Evolutionary conservation across 306 rosid species (phyloP).

Genomic region (Lupinus albus): DNA sequence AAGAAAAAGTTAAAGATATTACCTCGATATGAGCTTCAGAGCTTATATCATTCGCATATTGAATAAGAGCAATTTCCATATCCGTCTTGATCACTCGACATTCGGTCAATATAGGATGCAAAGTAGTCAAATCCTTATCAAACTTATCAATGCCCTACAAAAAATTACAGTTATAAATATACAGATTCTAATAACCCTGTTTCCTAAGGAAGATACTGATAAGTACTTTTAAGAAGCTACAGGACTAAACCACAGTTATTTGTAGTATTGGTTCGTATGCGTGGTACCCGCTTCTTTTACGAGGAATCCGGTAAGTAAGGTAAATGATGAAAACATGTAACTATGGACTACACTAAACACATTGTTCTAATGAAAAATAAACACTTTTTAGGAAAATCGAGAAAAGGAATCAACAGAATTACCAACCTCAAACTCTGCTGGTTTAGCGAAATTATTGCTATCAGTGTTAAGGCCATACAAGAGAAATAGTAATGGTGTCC

Average conservation of each 20-base stretch:
- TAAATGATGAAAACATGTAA: no score
- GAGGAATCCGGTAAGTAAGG: no score
- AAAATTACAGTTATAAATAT: slow-evolving; percentile 27
- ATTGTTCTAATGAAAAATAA: slow-evolving; percentile 26
- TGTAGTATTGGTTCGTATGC: no score
- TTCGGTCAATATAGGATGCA: slow-evolving; percentile 89
- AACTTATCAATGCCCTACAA: slow-evolving; percentile 69
- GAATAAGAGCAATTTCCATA: slow-evolving; percentile 80
- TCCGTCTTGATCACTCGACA: slow-evolving; percentile 87
- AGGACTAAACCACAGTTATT: no score
- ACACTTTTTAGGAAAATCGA: neutral
- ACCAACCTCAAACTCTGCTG: slow-evolving; percentile 81
- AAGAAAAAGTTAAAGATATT: slow-evolving; percentile 30
- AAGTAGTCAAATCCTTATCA: slow-evolving; percentile 63
- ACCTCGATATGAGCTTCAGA: slow-evolving; percentile 95
- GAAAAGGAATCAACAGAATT: slow-evolving; percentile 15
- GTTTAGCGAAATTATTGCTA: slow-evolving; percentile 65
- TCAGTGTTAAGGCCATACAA: slow-evolving; percentile 85
- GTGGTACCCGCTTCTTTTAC: no score
- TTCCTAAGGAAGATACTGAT: slow-evolving; percentile 7
- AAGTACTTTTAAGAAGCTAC: no score
- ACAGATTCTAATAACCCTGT: slow-evolving; percentile 13
- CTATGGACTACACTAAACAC: neutral
- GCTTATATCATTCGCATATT: slow-evolving; percentile 89
- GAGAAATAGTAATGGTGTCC: slow-evolving; percentile 71